Base-by-base conservation (phyloP, 352 stramenopile species). In the Phytophthora sansomeana region DNA sequence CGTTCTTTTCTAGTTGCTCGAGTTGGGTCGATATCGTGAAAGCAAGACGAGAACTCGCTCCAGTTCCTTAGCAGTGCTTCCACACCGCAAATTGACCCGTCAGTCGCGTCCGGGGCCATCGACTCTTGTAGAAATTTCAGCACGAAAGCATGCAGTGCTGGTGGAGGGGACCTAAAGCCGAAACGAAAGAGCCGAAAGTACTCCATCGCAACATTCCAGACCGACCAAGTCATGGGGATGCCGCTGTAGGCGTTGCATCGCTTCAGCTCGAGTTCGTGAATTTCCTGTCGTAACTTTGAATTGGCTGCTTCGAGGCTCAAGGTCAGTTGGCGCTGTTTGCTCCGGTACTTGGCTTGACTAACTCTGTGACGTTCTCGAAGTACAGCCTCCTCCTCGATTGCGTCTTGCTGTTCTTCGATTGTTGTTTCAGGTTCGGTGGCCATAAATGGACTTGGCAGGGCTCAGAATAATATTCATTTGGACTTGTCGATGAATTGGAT, bases 161-260 rank as follows among this genome's bases (percentile, higher is more conserved):
- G 32, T 24, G 43, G n/a, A 21, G 32, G 43, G 5, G 42, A 14
- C 16, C 14, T 47, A 1, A 63, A 32, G 13, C 42, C 55, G 11
- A 43, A 28, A 26, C 52, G 42, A 6, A 54, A 55, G n/a, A 63
- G 6, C 21, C 44, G 42, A 4, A 63, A 42, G 11, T 63, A 63
- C 10, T 56, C 29, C 14, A 19, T 39, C 32, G 17, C 43, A 24
- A 49, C 35, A 44, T 6, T 9, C 43, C 56, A 63, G 6, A 57
- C 9, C 10, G 41, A 41, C 10, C 33, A 13, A 8, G 14, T 21
- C 7, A 16, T 57, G 5, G 32, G 44, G 13, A 10, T 30, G 4
- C 33, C 44, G 6, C 35, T 17, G 6, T n/a, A 6, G 19, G 21
- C 21, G 16, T 10, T 36, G 8, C 38, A 5, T 7, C 33, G 43